These are phyloP conservation scores for Sporisorium exsertum DNA, from an alignment of 1,284 basidiomycete species.

Conservation along the genomic window DNA sequence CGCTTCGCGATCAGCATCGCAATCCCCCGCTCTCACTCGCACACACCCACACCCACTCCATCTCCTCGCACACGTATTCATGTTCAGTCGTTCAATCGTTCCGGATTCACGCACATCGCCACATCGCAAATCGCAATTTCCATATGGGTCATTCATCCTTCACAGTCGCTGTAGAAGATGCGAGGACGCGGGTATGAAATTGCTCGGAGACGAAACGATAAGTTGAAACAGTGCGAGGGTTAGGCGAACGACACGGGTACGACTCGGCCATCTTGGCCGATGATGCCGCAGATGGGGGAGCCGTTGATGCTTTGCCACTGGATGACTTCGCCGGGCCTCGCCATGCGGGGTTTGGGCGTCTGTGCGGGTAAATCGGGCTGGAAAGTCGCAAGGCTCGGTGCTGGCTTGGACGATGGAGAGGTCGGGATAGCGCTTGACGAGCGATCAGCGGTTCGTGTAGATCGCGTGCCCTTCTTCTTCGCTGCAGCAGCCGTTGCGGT, in stretches of 20 bases:
- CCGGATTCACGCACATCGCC: conserved; percentile 1
- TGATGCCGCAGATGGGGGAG: conserved; percentile 54
- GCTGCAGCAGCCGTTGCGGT: conserved; percentile 4
- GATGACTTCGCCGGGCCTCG: conserved; percentile 50
- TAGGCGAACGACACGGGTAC: conserved; percentile 35
- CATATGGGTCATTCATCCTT: background rate
- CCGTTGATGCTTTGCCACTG: conserved; percentile 55
- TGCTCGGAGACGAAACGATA: background rate
- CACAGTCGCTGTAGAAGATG: background rate
- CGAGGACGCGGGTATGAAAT: conserved; percentile 1
- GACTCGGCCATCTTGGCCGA: conserved; percentile 48
- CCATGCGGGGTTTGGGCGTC: conserved; percentile 42
- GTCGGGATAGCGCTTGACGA: conserved; percentile 7
- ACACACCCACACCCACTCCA: background rate
- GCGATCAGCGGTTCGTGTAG: conserved; percentile 1
- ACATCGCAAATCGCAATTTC: conserved; percentile 2
- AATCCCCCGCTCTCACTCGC: background rate
- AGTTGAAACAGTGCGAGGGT: background rate
- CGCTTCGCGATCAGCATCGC: background rate
- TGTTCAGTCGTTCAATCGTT: background rate
- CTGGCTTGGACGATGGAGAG: conserved; percentile 25
- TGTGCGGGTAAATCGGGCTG: conserved; percentile 38
- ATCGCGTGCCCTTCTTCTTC: conserved; percentile 17
- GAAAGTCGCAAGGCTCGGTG: conserved; percentile 38
- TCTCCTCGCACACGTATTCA: background rate